phyloP scores from a whole-genome alignment of 2,329 filamentous ascomycete genomes.

The Aspergillus sp. region DNA sequence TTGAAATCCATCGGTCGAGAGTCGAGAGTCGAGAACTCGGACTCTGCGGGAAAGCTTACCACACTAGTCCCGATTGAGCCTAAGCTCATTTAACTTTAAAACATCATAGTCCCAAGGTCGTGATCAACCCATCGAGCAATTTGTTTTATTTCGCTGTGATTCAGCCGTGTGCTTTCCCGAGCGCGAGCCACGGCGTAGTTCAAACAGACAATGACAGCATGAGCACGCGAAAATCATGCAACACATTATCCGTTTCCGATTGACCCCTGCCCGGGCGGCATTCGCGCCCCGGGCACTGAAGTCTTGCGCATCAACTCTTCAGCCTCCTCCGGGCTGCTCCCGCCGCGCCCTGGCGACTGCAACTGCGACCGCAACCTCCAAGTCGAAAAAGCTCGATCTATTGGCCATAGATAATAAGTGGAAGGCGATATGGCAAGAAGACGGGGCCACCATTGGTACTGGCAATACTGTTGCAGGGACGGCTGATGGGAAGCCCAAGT shows the following conservation, averaged over 20 bases:
- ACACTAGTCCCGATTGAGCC: constrained; percentile 3
- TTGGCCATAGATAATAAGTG: constrained; percentile 54
- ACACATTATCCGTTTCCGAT: constrained; percentile 27
- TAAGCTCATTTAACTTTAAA: not conserved
- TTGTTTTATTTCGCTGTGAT: not conserved
- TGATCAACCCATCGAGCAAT: not conserved
- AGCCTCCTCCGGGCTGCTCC: constrained; percentile 8
- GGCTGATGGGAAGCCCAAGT: constrained; percentile 37
- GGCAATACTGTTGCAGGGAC: not conserved
- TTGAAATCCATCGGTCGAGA: not conserved
- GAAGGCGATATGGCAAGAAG: constrained; percentile 50
- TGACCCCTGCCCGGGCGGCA: constrained; percentile 19
- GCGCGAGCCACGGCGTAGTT: constrained; percentile 3
- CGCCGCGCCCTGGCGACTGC: constrained; percentile 21
- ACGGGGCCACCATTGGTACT: constrained; percentile 11
- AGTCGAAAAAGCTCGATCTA: constrained; percentile 41
- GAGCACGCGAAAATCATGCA: constrained; percentile 26
- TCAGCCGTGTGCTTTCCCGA: not conserved
- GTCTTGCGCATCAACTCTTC: constrained; percentile 16
- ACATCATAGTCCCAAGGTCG: not conserved
- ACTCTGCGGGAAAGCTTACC: not conserved
- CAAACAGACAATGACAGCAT: constrained; percentile 18
- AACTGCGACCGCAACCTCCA: constrained; percentile 18
- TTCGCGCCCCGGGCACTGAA: constrained; percentile 21
- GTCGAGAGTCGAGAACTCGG: not conserved